Percentiles rank a stretch among this genome's conserved stretches.
phyloP scores from a whole-genome alignment of 2,329 filamentous ascomycete species.

The Tolypocladium guangdongense region DNA sequence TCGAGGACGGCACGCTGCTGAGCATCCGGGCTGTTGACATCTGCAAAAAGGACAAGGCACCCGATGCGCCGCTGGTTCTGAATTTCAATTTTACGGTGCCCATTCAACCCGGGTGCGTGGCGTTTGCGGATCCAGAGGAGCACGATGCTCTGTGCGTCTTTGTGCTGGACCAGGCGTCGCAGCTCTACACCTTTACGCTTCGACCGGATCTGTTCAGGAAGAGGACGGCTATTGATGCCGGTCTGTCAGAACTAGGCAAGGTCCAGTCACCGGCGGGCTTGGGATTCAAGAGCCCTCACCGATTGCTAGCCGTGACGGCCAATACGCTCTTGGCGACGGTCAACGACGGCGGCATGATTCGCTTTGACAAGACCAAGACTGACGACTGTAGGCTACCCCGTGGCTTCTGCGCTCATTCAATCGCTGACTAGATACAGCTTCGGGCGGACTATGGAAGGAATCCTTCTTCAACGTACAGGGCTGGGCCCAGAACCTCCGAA shows the following conservation, averaged over 20 bases:
- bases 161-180: slow-evolving; percentile 66
- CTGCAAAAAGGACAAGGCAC: slow-evolving; percentile 52
- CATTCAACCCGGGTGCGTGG: slow-evolving; percentile 68
- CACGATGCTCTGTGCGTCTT: slow-evolving; percentile 71
- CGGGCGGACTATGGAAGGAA: slow-evolving; percentile 49
- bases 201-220: slow-evolving; percentile 73
- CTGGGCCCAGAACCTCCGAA: slow-evolving; percentile 57
- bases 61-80: slow-evolving; percentile 64
- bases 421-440: slow-evolving; percentile 9
- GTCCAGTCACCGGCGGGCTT: slow-evolving; percentile 63
- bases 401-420: neutral
- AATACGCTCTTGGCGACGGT: slow-evolving; percentile 71
- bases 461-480: slow-evolving; percentile 63
- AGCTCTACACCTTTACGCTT: slow-evolving; percentile 75
- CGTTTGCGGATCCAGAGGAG: slow-evolving; percentile 68
- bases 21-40: slow-evolving; percentile 79
- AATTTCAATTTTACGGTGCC: slow-evolving; percentile 65
- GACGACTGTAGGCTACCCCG: slow-evolving; percentile 31
- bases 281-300: slow-evolving; percentile 67
- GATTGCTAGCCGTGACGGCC: slow-evolving; percentile 63
- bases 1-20: slow-evolving; percentile 69
- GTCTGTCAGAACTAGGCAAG: slow-evolving; percentile 67
- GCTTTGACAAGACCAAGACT: slow-evolving; percentile 49
- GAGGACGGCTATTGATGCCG: slow-evolving; percentile 57
- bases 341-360: slow-evolving; percentile 65